Evolutionary conservation across 371 early-diverging fungal species (phyloP), one percentile per base, ranked within the genome.

Genomic region (Lichtheimia ornata): DNA sequence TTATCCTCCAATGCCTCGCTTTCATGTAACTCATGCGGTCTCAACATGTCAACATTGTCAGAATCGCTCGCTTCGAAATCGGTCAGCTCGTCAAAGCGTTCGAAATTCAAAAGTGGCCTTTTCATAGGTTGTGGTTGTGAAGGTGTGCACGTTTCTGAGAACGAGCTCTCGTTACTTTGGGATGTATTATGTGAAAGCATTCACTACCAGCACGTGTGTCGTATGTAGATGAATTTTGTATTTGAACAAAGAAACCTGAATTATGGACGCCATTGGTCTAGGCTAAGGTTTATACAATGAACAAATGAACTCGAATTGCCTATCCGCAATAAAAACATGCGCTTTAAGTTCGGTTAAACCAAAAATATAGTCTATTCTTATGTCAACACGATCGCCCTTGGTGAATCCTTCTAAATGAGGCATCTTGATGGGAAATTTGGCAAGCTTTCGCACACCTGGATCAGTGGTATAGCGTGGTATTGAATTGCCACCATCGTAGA

Each of bases 401-500:
- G 14, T 13, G 15, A 56, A 50, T 20, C 58, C 59, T 12, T 35
- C 50, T 27, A 71, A 54, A 43, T 18, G 17, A 9, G 69, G 69
- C 59, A 73, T 73, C 13, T 45, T 44, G 14, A 81, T 71, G 3
- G 77, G 77, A 45, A 81, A 75, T 24, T 77, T 74, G 1, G 70
- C 77, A 5, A 76, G 59, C 58, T 74, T 73, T n/a, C 56, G 45
- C 15, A 81, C 73, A n/a, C 74, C 81, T 0, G 67, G 67, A 51
- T 77, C 76, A 5, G 73, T 77, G 25, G 76, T 67, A 42, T 81
- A 72, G 17, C 81, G 70, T 40, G 81, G 77, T 49, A 67, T 67
- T 11, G 65, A 60, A 14, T 62, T 72, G 24, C 75, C 76, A 15
- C 64, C 69, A 40, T 73, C 72, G 40, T 76, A 72, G 0, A 73